Conservation (phyloP, 31 red algal species). For the Pterothamnion heteromorphum region DNA sequence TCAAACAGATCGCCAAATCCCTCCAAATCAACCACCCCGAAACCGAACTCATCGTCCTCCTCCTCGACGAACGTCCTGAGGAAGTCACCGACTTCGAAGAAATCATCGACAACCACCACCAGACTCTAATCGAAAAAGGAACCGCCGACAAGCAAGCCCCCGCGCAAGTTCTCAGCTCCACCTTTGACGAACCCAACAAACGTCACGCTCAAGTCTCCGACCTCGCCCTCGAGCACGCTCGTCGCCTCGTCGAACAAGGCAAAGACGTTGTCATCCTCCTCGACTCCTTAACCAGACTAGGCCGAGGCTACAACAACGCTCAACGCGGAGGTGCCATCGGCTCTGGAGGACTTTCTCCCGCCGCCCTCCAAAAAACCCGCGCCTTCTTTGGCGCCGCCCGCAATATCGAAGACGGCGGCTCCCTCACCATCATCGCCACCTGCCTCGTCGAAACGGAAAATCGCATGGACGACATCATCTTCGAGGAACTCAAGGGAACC, state of each 20-base stretch:
- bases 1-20: not conserved
- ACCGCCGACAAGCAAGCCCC: too few species aligned
- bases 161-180: not conserved
- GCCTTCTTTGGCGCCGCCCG: not conserved
- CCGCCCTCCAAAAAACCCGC: not conserved
- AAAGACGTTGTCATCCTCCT: not conserved
- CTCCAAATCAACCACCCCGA: not conserved
- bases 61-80: conserved; percentile 13
- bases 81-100: conserved; percentile 6
- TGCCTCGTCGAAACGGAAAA: not conserved
- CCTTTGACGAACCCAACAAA: not conserved
- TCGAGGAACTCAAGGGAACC: not conserved
- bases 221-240: not conserved
- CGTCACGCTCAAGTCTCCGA: not conserved
- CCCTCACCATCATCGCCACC: not conserved
- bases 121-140: too few species aligned
- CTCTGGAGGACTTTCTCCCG: not conserved
- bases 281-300: not conserved
- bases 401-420: not conserved
- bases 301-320: not conserved
- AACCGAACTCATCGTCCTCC: not conserved
- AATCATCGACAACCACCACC: not conserved
- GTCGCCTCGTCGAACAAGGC: not conserved
- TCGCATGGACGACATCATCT: conserved; percentile 2
- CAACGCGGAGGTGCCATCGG: not conserved